Evolutionary conservation across 352 stramenopile genomes (phyloP), one percentile per base, ranked within the genome.

Genomic region (Globisporangium lucens): DNA sequence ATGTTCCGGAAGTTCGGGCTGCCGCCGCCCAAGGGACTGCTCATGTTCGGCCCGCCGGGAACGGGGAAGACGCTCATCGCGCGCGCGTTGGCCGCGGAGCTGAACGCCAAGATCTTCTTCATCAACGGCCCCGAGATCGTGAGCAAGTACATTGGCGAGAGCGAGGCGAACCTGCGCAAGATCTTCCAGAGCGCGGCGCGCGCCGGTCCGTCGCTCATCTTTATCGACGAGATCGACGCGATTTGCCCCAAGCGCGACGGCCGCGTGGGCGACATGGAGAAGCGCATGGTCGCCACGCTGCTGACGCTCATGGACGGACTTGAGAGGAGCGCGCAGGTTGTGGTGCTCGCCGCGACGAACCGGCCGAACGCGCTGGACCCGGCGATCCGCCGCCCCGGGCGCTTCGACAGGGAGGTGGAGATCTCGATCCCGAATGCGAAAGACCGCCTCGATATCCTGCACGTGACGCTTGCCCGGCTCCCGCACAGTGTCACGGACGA

Each of bases 81-180:
- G 0, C 78, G 91, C 22, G 89, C 95, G 15, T 79, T 99, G 51
- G 96, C 97, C 7, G 83, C 76, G 2, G 97, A 99, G 67, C 90
- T 97, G 38, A 83, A 89, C 43, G 93, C 94, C 6, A 89, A 90
- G 56, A 97, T 99, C 68, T 98, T 99, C 73, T 84, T 85, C 27
- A 98, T 99, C 76, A 99, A 99, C 69, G 97, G 96, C 12, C 95
- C 97, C 12, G 97, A 99, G 75, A 79, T 99, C 58, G 94, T 99
- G 69, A 97, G 90, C 60, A 98, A 98, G 73, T 94, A 91, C 65
- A 93, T 97, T 29, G 97, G 97, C 61, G 96, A 99, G 69, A 93
- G 85, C 69, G 90, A 96, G 66, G 79, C 83, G 1, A 94, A 91
- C 22, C 71, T 97, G 47, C 82, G 89, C 17, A 75, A 79, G 29